A percentile compares a stretch with the other conserved stretches of the same genome.
These are phyloP conservation scores for Crataegus laevigata DNA, from an alignment of 306 rosid genomes.

Conservation along the genomic window DNA sequence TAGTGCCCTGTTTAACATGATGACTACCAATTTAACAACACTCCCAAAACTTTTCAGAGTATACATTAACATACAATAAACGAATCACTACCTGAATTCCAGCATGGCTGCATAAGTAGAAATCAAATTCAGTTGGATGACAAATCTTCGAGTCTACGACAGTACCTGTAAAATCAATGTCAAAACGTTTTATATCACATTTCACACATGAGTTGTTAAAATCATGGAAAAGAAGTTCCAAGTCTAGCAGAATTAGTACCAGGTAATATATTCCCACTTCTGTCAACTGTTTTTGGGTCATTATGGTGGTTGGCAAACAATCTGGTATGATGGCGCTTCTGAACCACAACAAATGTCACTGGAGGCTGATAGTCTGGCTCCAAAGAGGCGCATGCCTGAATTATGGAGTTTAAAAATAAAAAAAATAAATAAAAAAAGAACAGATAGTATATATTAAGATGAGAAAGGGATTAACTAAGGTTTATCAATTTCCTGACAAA, in stretches of 20 bases:
- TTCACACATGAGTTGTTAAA: neutral
- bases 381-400: conserved; percentile 71
- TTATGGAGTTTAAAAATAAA: too few species aligned
- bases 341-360: conserved; percentile 77
- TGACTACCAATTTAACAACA: neutral
- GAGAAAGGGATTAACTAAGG: neutral
- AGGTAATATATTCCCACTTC: conserved; percentile 70
- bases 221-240: neutral
- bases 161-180: conserved; percentile 38
- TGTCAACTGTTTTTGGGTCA: conserved; percentile 47
- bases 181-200: neutral
- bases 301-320: conserved; percentile 55
- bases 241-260: conserved; percentile 20
- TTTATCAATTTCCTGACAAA: neutral
- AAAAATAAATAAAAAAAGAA: conserved; percentile 3
- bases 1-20: conserved; percentile 45
- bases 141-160: conserved; percentile 84
- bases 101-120: conserved; percentile 79
- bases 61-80: neutral
- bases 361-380: conserved; percentile 80
- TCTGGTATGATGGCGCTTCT: conserved; percentile 71
- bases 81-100: conserved; percentile 58
- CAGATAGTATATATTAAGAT: neutral
- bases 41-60: neutral
- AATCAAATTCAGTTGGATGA: conserved; percentile 79